Base-by-base conservation (phyloP, 768 basidiomycete genomes). In the Termitomyces sp. region DNA sequence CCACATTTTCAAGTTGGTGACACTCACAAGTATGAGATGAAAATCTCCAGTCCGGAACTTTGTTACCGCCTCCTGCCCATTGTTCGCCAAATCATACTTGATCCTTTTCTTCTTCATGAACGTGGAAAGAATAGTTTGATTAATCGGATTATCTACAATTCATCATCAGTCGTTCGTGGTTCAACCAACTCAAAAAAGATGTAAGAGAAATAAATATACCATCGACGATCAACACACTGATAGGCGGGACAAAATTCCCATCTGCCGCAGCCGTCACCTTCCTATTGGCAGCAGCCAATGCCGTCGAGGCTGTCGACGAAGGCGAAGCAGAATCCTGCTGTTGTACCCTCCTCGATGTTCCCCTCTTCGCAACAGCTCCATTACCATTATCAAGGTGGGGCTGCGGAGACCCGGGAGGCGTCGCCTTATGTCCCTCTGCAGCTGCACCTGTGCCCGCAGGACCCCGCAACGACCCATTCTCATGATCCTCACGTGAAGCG, bases 31-130 rank as follows among this genome's bases (percentile, higher is more conserved):
- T 58, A 99, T 98, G 54, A 99, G 81, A 78, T 99, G 96, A 76
- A 97, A 99, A 56, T 81, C 87, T 25, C 96, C 97, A 6, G 86
- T 90, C 62, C 84, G 81, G 95, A 96, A 98, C 72, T 97, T 97
- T 68, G 94, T 83, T 15, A 99, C 94, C 0, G 97, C 97, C 74
- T 98, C 96, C 65, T 87, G 86, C 43, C 97, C 97, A 72, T 98
- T 94, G 68, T 90, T 94, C 10, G 97, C 97, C 55, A 94, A 83
- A 65, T 94, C 92, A 76, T 89, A 96, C 71, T 92, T 95, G 74
- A 98, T 96, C 74, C 89, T 91, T 78, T 95, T 97, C 77, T 90
- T 92, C 70, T 86, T 88, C 92, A 98, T 92, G 70, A 97, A 98
- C 40, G 93, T 96, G n/a, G 92, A 92, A 57, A 98, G 78, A 72